Evolutionary conservation across 2,329 filamentous ascomycete genomes (phyloP), one percentile per base, ranked within the genome.

Genomic region (Fusarium tricinctum): DNA sequence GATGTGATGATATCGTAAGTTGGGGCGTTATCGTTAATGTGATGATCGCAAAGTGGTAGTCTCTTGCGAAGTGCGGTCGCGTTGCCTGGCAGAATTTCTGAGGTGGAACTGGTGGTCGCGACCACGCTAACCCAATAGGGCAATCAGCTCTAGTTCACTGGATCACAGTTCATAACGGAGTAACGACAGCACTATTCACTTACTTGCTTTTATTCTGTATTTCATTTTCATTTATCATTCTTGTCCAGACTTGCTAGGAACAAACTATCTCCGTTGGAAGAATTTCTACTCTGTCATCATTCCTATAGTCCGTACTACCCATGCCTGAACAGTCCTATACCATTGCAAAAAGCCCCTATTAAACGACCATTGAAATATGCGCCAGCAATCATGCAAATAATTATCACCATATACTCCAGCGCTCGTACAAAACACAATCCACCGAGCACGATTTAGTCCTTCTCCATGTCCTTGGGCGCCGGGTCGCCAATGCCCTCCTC

Each of bases 401-500:
- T 53, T 58, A 61, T 69, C 57, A 68, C 65, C 57, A 68, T 70
- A 51, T 66, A 65, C 58, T 58, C 69, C 68, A 54, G 72, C 54
- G 66, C 54, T 73, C 63, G 33, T 55, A 54, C 22, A 67, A 54
- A 40, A 40, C 46, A 60, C 58, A 61, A 57, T 53, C 48, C 38
- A 26, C 33, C 46, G 22, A 30, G 15, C 42, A 26, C 49, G 62
- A 12, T 46, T 66, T 80, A 88, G 58, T 93, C 91, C 81, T 97
- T 97, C 77, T 98, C 95, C 78, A 95, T 80, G 75, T 99, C 96
- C 84, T 99, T 99, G 45, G 96, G 95, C 61, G 91, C 92, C 44
- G 96, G 96, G 78, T 99, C 96, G 28, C 93, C 93, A 75, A 99
- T 99, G 43, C 96, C 96, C 78, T 97, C 94, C 80, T 98, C 97